These are phyloP conservation scores for Craterostigma plantagineum DNA, from an alignment of 257 asterid genomes.

Conservation along the genomic window DNA sequence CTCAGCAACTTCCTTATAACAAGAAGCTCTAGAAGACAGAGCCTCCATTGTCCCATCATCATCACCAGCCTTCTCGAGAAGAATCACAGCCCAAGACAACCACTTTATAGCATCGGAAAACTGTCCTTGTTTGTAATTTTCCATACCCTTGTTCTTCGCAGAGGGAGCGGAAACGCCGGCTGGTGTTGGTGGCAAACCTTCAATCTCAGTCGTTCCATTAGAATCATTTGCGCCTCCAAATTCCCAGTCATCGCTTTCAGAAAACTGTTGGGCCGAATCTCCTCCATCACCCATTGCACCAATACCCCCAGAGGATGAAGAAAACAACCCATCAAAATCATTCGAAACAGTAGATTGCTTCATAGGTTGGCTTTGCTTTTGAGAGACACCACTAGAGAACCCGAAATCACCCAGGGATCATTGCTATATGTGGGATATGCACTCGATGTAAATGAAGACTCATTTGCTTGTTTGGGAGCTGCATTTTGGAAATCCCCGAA, in stretches of 20 bases:
- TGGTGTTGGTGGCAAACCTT: conserved; percentile 90
- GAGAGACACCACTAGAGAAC: conserved; percentile 15
- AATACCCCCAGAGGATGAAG: conserved; percentile 11
- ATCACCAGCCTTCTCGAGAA: conserved; percentile 56
- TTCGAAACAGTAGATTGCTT: conserved; percentile 24
- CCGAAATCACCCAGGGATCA: conserved; percentile 40
- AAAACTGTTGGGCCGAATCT: conserved; percentile 15
- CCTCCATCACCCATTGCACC: too few species aligned
- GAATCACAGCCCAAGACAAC: conserved; percentile 34
- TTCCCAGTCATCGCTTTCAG: conserved; percentile 29
- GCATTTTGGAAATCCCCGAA: conserved; percentile 52
- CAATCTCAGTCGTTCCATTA: conserved; percentile 53
- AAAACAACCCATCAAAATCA: conserved; percentile 27
- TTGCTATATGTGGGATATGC: conserved; percentile 12
- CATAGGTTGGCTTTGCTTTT: conserved; percentile 19
- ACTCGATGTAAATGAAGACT: conserved; percentile 19
- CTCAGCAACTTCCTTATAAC: conserved; percentile 97
- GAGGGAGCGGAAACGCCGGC: conserved; percentile 53
- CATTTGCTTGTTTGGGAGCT: conserved; percentile 20
- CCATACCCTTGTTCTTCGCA: conserved; percentile 29
- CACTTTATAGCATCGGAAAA: conserved; percentile 93
- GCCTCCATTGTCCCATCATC: conserved; percentile 10
- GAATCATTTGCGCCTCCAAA: conserved; percentile 25
- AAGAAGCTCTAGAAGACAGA: conserved; percentile 61
- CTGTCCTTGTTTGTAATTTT: conserved; percentile 74